phyloP scores from a whole-genome alignment of 2,329 filamentous ascomycete genomes.

The Aspergillus unguis region DNA sequence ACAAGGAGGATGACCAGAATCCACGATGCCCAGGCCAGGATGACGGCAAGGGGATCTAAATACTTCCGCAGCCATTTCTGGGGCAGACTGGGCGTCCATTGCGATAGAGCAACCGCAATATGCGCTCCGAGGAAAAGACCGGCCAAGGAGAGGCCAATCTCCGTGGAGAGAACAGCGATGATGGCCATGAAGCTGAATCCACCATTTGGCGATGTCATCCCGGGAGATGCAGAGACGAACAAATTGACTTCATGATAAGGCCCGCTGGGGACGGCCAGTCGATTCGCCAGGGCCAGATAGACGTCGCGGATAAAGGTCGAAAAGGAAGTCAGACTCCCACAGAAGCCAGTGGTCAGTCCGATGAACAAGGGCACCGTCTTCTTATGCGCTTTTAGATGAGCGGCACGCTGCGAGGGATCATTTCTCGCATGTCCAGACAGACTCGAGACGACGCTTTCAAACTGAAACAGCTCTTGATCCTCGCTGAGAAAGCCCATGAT shows the following conservation, averaged over 20 bases:
- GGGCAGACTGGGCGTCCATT: conserved; percentile 57
- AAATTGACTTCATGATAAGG: conserved; percentile 38
- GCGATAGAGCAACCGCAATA: conserved; percentile 60
- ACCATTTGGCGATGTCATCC: conserved; percentile 53
- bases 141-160: conserved; percentile 63
- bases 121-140: conserved; percentile 70
- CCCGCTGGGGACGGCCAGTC: conserved; percentile 37
- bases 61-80: conserved; percentile 49
- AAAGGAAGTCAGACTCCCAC: conserved; percentile 82
- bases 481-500: conserved; percentile 78
- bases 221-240: conserved; percentile 28
- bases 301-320: conserved; percentile 76
- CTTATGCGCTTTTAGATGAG: not conserved
- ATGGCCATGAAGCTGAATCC: conserved; percentile 78
- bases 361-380: conserved; percentile 40
- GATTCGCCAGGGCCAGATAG: conserved; percentile 57
- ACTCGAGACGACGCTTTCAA: conserved; percentile 42
- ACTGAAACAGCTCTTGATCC: conserved; percentile 68
- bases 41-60: not conserved
- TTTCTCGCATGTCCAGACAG: not conserved
- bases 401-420: not conserved
- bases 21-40: not conserved
- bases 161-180: conserved; percentile 66
- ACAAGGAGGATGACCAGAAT: not conserved
- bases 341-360: conserved; percentile 79